These are phyloP conservation scores for Lithohypha guttulata DNA, from an alignment of 2,329 filamentous ascomycete species.

Conservation along the genomic window DNA sequence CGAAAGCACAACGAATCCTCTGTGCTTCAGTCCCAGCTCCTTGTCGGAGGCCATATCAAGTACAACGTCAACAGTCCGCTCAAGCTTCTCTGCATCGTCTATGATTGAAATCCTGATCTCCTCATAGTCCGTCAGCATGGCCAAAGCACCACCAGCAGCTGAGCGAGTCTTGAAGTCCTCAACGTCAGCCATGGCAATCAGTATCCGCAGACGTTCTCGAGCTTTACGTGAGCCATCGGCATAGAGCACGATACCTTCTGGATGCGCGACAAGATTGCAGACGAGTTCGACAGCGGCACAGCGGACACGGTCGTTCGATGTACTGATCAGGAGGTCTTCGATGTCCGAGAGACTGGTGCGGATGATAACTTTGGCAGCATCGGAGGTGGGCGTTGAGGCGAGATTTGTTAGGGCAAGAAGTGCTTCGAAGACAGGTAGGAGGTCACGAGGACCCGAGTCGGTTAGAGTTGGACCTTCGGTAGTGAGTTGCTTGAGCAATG, in stretches of 20 bases:
- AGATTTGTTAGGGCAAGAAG: constrained; percentile 90
- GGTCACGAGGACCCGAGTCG: constrained; percentile 52
- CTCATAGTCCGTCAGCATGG: constrained; percentile 71
- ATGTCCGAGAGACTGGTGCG: constrained; percentile 62
- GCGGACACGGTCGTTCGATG: constrained; percentile 61
- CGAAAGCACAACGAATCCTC: constrained; percentile 64
- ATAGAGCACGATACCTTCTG: constrained; percentile 36
- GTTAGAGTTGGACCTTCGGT: constrained; percentile 27
- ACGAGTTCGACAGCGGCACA: constrained; percentile 80
- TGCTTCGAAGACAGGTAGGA: constrained; percentile 81
- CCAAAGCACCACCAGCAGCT: constrained; percentile 79
- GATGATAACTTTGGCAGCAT: constrained; percentile 57
- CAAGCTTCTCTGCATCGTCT: constrained; percentile 41
- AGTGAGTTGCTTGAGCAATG: constrained; percentile 59
- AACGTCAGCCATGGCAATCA: constrained; percentile 78
- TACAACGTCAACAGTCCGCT: constrained; percentile 62
- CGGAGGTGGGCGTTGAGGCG: constrained; percentile 48
- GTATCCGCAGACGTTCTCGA: constrained; percentile 63
- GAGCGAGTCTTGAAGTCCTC: constrained; percentile 69
- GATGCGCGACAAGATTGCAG: constrained; percentile 61
- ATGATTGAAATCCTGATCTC: constrained; percentile 61
- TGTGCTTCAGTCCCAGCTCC: constrained; percentile 42
- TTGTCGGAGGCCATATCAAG: constrained; percentile 66
- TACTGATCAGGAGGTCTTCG: constrained; percentile 67
- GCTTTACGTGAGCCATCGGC: constrained; percentile 52